Conservation (phyloP, 345 rosid genomes). For the Hirschfeldia incana region DNA sequence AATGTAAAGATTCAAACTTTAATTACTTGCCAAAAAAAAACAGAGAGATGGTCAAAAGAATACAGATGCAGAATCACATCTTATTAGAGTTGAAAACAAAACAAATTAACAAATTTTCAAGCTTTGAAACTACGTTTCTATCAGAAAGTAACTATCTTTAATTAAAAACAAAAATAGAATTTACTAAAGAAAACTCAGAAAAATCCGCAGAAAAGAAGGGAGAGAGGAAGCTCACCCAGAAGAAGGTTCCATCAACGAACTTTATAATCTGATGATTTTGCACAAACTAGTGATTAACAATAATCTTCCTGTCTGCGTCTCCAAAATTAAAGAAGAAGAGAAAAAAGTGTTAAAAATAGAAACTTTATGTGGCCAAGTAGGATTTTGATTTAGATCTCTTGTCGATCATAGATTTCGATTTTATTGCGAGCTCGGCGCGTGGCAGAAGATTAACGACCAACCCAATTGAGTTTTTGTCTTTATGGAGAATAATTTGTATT, state of each 20-base stretch:
- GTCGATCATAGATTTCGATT: conserved; percentile 35
- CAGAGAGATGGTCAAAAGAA: conserved; percentile 23
- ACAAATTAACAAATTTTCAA: conserved; percentile 12
- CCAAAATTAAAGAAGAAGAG: background rate
- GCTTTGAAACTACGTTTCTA: background rate
- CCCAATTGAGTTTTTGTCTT: conserved; percentile 10
- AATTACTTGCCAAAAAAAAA: conserved; percentile 24
- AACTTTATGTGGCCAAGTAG: conserved; percentile 29
- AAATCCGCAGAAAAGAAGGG: conserved; percentile 30
- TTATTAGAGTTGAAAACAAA: background rate
- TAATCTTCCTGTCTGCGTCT: conserved; percentile 29
- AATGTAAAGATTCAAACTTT: conserved; percentile 37
- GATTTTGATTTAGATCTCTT: conserved; percentile 31
- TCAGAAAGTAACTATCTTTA: conserved; percentile 14
- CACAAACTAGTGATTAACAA: conserved; percentile 26
- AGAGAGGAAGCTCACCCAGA: conserved; percentile 29
- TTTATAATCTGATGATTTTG: conserved; percentile 7
- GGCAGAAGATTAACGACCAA: conserved; percentile 22
- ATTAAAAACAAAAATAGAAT: background rate
- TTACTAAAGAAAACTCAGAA: background rate
- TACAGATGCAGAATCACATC: conserved; percentile 20
- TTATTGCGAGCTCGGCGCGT: conserved; percentile 30
- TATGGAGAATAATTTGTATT: background rate
- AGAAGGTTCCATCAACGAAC: background rate
- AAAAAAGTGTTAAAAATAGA: conserved; percentile 11